phyloP scores from a whole-genome alignment of 768 basidiomycete species.

The Scleroderma citrinum region DNA sequence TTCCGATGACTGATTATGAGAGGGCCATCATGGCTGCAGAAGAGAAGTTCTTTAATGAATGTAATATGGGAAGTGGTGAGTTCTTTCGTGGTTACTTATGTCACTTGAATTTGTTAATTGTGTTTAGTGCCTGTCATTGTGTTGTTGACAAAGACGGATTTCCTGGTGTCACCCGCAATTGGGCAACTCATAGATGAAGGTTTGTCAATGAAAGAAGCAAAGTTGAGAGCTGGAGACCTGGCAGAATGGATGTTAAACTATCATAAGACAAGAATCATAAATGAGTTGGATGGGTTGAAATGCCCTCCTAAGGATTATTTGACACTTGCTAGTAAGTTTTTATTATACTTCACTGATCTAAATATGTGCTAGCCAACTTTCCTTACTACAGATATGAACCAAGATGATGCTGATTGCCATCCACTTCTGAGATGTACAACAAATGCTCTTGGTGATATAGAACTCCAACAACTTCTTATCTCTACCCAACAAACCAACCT shows the following conservation, averaged over 20 bases:
- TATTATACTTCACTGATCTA: background rate
- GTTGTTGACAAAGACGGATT: background rate
- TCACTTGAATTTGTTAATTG: background rate
- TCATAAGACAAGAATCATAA: background rate
- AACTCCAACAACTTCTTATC: slow-evolving; percentile 16
- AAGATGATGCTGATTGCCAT: slow-evolving; percentile 6
- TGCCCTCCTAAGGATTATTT: background rate
- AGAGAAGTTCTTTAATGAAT: slow-evolving; percentile 26
- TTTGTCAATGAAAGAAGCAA: background rate
- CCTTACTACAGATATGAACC: slow-evolving; percentile 14
- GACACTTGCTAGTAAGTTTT: background rate
- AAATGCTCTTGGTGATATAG: slow-evolving; percentile 9
- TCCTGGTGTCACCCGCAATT: background rate
- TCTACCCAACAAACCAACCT: slow-evolving; percentile 23
- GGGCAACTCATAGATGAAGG: background rate
- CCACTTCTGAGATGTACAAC: slow-evolving; percentile 16
- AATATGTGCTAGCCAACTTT: background rate
- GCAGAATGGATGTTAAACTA: background rate
- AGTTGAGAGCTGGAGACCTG: background rate
- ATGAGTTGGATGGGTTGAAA: background rate
- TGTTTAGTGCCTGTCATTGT: background rate
- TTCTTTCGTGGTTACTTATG: background rate
- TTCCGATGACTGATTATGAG: slow-evolving; percentile 20
- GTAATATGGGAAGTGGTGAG: slow-evolving; percentile 9
- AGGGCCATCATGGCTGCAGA: slow-evolving; percentile 27